These are phyloP conservation scores for Hypholoma fasciculare DNA, from an alignment of 768 basidiomycete genomes.

Conservation along the genomic window DNA sequence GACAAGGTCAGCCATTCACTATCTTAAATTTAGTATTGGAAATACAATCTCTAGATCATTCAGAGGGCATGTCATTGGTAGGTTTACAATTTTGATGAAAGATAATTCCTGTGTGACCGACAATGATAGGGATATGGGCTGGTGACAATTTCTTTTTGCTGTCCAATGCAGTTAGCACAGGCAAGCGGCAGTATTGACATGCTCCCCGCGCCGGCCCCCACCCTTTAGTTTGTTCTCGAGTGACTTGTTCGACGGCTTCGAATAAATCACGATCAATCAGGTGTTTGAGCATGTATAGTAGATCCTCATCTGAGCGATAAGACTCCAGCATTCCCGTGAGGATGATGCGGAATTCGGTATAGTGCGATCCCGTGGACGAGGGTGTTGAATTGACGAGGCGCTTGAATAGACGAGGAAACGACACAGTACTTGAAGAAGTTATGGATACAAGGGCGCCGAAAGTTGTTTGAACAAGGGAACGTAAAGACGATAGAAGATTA, in stretches of 20 bases:
- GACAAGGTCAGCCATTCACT: not conserved
- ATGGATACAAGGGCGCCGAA: conserved; percentile 85
- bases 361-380: conserved; percentile 62
- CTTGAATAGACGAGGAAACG: conserved; percentile 92
- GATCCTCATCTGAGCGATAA: conserved; percentile 89
- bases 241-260: conserved; percentile 61
- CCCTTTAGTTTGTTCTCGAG: conserved; percentile 57
- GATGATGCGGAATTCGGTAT: conserved; percentile 90
- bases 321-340: conserved; percentile 95
- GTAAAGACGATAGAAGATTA: conserved; percentile 51
- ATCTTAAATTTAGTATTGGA: conserved; percentile 2
- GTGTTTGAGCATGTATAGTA: conserved; percentile 81
- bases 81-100: conserved; percentile 51
- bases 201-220: conserved; percentile 54
- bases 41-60: not conserved
- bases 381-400: conserved; percentile 80
- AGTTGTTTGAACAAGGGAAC: conserved; percentile 79
- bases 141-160: not conserved
- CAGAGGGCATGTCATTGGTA: not conserved
- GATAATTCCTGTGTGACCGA: conserved; percentile 51
- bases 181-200: conserved; percentile 56
- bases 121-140: conserved; percentile 13
- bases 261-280: conserved; percentile 84
- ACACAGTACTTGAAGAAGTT: conserved; percentile 74
- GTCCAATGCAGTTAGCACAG: conserved; percentile 22